These are phyloP conservation scores for Ceratobasidium sp. DNA, from an alignment of 1,284 basidiomycete species.

Conservation along the genomic window DNA sequence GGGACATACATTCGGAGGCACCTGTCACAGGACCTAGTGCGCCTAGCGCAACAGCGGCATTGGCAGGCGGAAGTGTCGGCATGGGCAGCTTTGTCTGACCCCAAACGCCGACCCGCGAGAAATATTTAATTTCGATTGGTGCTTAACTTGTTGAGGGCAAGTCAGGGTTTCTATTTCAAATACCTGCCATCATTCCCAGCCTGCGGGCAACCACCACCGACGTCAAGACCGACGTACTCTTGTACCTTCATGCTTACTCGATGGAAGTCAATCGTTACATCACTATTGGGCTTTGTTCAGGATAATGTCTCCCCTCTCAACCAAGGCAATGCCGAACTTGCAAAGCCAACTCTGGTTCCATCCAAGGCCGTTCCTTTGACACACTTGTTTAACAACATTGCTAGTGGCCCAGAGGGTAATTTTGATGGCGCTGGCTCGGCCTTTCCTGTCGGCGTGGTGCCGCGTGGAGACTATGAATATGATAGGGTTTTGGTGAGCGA, in stretches of 20 bases:
- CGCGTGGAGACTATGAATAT: slow-evolving; percentile 3
- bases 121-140: no score
- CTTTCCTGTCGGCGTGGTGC: slow-evolving; percentile 8
- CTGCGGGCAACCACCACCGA: slow-evolving; percentile 5
- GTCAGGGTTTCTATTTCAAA: slow-evolving; percentile 11
- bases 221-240: no score
- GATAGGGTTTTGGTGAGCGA: slow-evolving; percentile 17
- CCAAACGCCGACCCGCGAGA: no score
- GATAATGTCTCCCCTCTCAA: not conserved
- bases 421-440: slow-evolving; percentile 36
- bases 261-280: not conserved
- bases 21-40: not conserved
- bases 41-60: not conserved
- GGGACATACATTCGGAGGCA: not conserved
- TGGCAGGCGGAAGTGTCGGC: not conserved
- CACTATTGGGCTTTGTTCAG: not conserved
- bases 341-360: not conserved
- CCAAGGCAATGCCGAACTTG: not conserved
- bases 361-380: slow-evolving; percentile 11
- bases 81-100: slow-evolving; percentile 7
- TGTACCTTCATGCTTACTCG: not conserved
- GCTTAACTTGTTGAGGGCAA: not conserved
- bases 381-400: slow-evolving; percentile 32
- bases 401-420: slow-evolving; percentile 40
- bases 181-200: slow-evolving; percentile 4